These are phyloP conservation scores for Sporothrix humicola DNA, from an alignment of 2,329 filamentous ascomycete genomes.

Conservation along the genomic window DNA sequence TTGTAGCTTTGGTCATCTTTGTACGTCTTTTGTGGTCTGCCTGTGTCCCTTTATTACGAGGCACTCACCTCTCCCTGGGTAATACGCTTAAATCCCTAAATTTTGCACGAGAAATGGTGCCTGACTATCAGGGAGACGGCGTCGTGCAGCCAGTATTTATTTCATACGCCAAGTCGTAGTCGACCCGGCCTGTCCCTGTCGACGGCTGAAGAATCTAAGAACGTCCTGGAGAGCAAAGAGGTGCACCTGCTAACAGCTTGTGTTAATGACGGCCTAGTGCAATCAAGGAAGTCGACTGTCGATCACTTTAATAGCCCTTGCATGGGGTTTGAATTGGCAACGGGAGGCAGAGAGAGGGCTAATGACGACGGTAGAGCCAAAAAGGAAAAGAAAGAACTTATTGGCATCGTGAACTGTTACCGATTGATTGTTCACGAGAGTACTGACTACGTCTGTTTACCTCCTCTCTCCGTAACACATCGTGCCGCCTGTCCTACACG, in stretches of 20 bases:
- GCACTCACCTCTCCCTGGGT: background rate
- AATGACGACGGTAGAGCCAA: background rate
- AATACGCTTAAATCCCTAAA: background rate
- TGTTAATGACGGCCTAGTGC: too few species aligned
- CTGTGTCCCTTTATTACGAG: background rate
- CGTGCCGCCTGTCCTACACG: background rate
- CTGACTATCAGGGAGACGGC: conserved; percentile 9
- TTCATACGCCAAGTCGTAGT: background rate
- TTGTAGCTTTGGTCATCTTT: too few species aligned
- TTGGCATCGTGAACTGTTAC: background rate
- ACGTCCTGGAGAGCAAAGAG: background rate
- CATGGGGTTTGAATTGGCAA: background rate
- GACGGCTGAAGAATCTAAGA: conserved; percentile 1
- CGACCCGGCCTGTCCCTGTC: background rate
- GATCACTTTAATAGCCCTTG: conserved; percentile 19
- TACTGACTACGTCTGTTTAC: background rate
- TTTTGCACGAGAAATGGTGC: background rate
- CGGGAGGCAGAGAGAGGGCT: too few species aligned
- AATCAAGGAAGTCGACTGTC: background rate
- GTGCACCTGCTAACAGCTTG: background rate
- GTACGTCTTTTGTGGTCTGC: background rate
- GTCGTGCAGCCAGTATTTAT: background rate
- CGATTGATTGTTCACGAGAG: background rate
- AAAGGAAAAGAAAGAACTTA: background rate
- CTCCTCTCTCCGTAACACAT: background rate